These are phyloP conservation scores for Xylaria venustula DNA, from an alignment of 495 filamentous ascomycete species.

Conservation along the genomic window DNA sequence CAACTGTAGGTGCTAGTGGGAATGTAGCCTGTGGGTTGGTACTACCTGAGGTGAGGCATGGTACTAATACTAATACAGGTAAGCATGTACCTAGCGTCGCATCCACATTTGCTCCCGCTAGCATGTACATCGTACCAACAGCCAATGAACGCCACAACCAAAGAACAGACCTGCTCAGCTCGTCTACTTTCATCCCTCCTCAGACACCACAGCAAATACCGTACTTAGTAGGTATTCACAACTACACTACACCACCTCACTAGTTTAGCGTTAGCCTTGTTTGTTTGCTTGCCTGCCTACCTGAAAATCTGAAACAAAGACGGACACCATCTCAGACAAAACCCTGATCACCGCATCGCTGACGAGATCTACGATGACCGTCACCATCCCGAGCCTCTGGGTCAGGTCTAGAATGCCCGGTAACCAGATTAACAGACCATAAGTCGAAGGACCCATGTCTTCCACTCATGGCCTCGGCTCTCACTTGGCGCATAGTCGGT, in stretches of 20 bases:
- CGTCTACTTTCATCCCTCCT: no score
- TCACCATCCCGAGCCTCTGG: conserved; percentile 9
- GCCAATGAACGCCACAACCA: conserved; percentile 4
- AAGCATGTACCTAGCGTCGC: no score
- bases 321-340: conserved; percentile 3
- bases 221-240: no score
- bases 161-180: not conserved
- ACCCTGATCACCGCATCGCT: conserved; percentile 8
- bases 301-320: conserved; percentile 13
- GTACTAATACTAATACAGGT: no score
- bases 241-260: not conserved
- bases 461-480: no score
- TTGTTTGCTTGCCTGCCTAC: conserved; percentile 5
- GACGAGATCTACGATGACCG: conserved; percentile 15
- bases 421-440: not conserved
- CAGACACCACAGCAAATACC: not conserved
- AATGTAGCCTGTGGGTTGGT: no score
- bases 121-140: conserved; percentile 9
- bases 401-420: conserved; percentile 14
- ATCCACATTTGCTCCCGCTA: no score
- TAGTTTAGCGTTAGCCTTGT: no score
- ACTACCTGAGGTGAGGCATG: no score
- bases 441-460: not conserved
- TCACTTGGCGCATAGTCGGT: no score
- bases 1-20: no score